Percentiles rank a stretch among this genome's conserved stretches.
Conservation (phyloP, 1,284 basidiomycete genomes). For the Pisolithus thermaeus region DNA sequence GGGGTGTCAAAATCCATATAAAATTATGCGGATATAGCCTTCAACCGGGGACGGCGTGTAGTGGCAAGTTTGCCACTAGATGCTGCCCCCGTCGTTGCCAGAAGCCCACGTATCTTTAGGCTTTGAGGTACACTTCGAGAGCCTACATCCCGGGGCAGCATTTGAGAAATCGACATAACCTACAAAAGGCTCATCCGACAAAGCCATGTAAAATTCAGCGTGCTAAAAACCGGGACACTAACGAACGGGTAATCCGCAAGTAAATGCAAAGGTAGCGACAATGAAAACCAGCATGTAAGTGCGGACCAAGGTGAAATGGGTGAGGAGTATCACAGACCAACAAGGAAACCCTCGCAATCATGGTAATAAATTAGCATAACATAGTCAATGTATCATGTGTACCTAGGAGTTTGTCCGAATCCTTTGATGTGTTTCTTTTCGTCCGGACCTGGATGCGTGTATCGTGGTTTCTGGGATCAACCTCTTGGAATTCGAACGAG, state of each 20-base stretch:
- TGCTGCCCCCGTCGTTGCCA: too few relatives aligned
- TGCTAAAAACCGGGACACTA: not conserved
- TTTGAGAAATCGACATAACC: not conserved
- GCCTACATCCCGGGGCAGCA: too few relatives aligned
- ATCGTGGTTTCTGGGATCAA: too few relatives aligned
- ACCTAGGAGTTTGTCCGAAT: not conserved
- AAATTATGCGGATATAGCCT: too few relatives aligned
- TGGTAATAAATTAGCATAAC: conserved; percentile 11
- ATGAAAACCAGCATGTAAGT: not conserved
- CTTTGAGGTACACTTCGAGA: too few relatives aligned
- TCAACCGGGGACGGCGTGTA: too few relatives aligned
- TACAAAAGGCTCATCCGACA: not conserved
- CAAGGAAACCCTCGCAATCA: too few relatives aligned
- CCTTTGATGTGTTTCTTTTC: not conserved
- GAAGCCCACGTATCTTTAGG: too few relatives aligned
- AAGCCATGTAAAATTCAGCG: not conserved
- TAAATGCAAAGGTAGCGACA: not conserved
- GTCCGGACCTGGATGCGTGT: not conserved
- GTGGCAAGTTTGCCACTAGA: too few relatives aligned
- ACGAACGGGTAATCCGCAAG: not conserved
- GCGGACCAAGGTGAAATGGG: not conserved
- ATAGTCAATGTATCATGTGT: conserved; percentile 10
- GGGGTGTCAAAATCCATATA: too few relatives aligned
- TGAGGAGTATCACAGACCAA: not conserved
- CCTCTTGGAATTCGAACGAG: too few relatives aligned